Evolutionary conservation across 179 eudicot species (phyloP).

Genomic region (Corrigiola litoralis): DNA sequence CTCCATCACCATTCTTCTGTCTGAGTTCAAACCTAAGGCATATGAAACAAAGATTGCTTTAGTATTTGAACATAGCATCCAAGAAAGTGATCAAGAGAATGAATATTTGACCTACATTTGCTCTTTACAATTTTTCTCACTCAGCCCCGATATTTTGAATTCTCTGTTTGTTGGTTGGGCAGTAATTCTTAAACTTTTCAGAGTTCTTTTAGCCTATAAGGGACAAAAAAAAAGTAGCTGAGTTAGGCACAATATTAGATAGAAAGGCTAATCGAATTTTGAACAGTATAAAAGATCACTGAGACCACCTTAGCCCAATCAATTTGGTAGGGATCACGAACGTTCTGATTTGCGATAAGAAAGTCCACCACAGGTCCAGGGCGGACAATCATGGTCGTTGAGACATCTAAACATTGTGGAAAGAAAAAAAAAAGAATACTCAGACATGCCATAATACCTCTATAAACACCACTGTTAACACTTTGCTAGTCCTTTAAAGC

Average conservation of each 20-base stretch:
- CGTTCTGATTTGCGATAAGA: conserved; percentile 81
- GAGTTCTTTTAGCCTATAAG: conserved; percentile 59
- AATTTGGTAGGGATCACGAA: conserved; percentile 64
- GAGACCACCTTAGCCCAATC: conserved; percentile 78
- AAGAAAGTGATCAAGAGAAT: neutral
- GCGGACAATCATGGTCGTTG: conserved; percentile 95
- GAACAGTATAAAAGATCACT: neutral
- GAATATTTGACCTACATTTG: conserved; percentile 43
- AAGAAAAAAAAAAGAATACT: too few species aligned
- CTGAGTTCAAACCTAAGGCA: conserved; percentile 51
- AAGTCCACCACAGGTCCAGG: conserved; percentile 95
- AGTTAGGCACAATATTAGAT: neutral
- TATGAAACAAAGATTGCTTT: neutral
- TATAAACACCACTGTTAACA: too few species aligned
- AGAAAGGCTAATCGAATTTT: neutral
- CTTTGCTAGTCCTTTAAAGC: too few species aligned
- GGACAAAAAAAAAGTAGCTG: neutral
- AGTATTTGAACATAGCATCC: neutral
- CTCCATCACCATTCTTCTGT: conserved; percentile 46
- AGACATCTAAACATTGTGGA: too few species aligned
- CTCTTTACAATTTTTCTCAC: conserved; percentile 56
- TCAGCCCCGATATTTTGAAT: conserved; percentile 67
- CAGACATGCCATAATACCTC: too few species aligned
- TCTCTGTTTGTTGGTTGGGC: conserved; percentile 52
- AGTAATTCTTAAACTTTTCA: conserved; percentile 70